These are phyloP conservation scores for Limonium bicolor DNA, from an alignment of 148 eudicot species.

Conservation along the genomic window DNA sequence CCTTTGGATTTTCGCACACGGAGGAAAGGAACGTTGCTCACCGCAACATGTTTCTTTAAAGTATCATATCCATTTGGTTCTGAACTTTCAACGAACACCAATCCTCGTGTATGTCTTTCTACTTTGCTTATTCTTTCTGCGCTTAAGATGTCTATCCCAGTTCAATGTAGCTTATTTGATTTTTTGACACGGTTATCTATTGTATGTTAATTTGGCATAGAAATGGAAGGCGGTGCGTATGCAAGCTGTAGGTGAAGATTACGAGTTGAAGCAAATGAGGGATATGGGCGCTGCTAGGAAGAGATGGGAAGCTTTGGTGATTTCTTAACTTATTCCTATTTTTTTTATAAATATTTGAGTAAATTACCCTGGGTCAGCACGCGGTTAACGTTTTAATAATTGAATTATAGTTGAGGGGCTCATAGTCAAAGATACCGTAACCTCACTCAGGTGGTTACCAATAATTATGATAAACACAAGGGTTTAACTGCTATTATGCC, in stretches of 20 bases:
- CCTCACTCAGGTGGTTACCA: no score
- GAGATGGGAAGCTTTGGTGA: slow-evolving; percentile 90
- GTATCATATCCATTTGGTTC: slow-evolving; percentile 5
- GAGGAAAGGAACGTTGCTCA: slow-evolving; percentile 2
- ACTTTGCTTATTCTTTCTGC: not conserved
- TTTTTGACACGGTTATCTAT: slow-evolving; percentile 10
- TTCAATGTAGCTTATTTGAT: not conserved
- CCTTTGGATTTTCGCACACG: slow-evolving; percentile 7
- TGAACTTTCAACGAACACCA: slow-evolving; percentile 5
- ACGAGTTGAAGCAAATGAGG: slow-evolving; percentile 77
- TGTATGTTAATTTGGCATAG: slow-evolving; percentile 14
- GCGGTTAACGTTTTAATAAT: no score
- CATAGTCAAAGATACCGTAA: no score
- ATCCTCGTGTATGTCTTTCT: slow-evolving; percentile 15
- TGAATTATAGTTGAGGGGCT: no score
- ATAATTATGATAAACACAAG: no score
- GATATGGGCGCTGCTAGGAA: slow-evolving; percentile 95
- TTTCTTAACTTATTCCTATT: not conserved
- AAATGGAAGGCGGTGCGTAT: slow-evolving; percentile 21
- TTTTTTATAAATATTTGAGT: no score
- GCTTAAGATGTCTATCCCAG: not conserved
- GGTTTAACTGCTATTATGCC: no score
- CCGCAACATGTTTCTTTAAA: slow-evolving; percentile 11
- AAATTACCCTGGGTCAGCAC: not conserved
- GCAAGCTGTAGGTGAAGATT: slow-evolving; percentile 72